Conservation (phyloP, 805 yeast genomes). For the Yarrowia yakushimensis region DNA sequence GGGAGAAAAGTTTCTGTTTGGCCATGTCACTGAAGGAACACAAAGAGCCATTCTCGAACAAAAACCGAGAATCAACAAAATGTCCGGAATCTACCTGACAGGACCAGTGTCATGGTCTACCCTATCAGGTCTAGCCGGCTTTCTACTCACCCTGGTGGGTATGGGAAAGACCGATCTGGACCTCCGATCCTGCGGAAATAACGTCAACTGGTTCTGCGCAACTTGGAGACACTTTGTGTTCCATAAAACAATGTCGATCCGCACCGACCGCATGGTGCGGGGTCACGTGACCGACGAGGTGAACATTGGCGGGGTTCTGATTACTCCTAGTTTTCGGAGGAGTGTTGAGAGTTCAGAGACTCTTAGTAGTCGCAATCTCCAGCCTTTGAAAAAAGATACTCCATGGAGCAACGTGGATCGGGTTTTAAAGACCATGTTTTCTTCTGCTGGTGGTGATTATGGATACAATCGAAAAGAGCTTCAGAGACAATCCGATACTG, state of each 20-base stretch:
- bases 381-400: not conserved
- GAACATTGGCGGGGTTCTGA: constrained; percentile 7
- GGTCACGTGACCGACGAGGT: constrained; percentile 7
- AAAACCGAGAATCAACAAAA: constrained; percentile 53
- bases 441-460: not conserved
- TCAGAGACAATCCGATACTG: not conserved
- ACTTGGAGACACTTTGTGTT: constrained; percentile 87
- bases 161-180: constrained; percentile 50
- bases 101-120: constrained; percentile 75
- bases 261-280: constrained; percentile 37
- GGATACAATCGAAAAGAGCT: not conserved
- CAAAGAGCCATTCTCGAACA: constrained; percentile 70
- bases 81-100: constrained; percentile 67
- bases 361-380: not conserved
- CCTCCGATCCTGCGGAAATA: constrained; percentile 44
- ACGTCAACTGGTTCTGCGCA: constrained; percentile 57
- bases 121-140: constrained; percentile 92
- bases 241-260: constrained; percentile 57
- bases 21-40: constrained; percentile 79
- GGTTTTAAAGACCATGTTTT: not conserved
- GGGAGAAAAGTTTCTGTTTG: constrained; percentile 64
- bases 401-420: not conserved
- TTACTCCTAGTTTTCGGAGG: too few species aligned
- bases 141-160: constrained; percentile 75
- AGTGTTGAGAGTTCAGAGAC: not conserved